Conservation (phyloP, 768 basidiomycete genomes). For the Tephrocybe rancida region DNA sequence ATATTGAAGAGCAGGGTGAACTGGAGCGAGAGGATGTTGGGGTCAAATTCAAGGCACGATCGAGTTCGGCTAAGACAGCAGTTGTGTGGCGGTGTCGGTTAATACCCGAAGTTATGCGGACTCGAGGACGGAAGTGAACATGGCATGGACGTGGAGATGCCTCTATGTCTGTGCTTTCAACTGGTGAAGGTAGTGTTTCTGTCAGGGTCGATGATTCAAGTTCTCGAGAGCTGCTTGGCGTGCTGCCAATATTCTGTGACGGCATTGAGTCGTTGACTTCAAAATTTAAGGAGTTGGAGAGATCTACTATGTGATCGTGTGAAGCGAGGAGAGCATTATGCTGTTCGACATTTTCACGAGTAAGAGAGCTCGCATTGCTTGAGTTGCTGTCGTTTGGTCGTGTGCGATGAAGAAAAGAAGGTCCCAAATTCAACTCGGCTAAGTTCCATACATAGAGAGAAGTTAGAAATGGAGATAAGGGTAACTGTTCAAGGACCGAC, state of each 20-base stretch:
- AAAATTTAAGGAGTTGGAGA: slow-evolving; percentile 4
- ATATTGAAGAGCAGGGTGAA: slow-evolving; percentile 81
- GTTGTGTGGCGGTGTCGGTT: slow-evolving; percentile 42
- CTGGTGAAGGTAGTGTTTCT: slow-evolving; percentile 3
- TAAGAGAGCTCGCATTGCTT: slow-evolving; percentile 10
- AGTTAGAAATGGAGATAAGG: neutral
- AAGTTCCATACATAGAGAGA: neutral
- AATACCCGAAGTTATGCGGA: slow-evolving; percentile 76
- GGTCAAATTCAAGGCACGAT: slow-evolving; percentile 2
- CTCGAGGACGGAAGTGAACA: slow-evolving; percentile 74
- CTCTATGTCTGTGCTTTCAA: slow-evolving; percentile 8
- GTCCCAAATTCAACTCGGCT: neutral
- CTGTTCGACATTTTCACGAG: slow-evolving; percentile 16
- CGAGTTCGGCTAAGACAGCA: slow-evolving; percentile 1
- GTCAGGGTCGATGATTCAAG: slow-evolving; percentile 18
- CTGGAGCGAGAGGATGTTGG: slow-evolving; percentile 49
- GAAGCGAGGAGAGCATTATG: slow-evolving; percentile 13
- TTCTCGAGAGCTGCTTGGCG: slow-evolving; percentile 20
- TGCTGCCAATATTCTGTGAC: slow-evolving; percentile 14
- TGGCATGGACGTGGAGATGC: slow-evolving; percentile 23
- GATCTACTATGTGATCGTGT: slow-evolving; percentile 2
- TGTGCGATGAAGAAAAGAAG: slow-evolving; percentile 2
- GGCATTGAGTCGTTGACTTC: slow-evolving; percentile 3
- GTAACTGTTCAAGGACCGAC: slow-evolving; percentile 9
- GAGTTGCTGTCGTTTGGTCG: slow-evolving; percentile 5